These are phyloP conservation scores for Peronospora belbahrii DNA, from an alignment of 352 stramenopile species.

Conservation along the genomic window DNA sequence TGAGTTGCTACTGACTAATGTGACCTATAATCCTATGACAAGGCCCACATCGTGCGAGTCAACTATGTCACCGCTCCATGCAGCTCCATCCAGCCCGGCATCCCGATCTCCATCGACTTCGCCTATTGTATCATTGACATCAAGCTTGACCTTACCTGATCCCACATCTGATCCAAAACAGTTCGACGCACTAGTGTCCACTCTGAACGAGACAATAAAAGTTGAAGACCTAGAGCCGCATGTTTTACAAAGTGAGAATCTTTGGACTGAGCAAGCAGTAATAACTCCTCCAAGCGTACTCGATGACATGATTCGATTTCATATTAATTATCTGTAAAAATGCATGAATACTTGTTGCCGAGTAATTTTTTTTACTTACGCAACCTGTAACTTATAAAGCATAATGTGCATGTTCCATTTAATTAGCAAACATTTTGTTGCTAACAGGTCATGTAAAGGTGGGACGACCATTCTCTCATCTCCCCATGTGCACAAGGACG, in stretches of 20 bases:
- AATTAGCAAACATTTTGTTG: not conserved
- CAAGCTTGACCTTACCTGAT: conserved; percentile 4
- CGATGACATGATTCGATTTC: conserved; percentile 43
- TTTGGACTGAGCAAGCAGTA: not conserved
- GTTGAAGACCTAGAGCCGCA: conserved; percentile 2
- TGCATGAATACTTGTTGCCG: not conserved
- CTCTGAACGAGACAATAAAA: conserved; percentile 30
- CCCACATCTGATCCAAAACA: conserved; percentile 20
- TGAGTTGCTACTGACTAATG: conserved; percentile 5
- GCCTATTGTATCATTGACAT: conserved; percentile 1
- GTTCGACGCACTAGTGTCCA: conserved; percentile 33
- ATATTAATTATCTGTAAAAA: conserved; percentile 25
- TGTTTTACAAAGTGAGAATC: conserved; percentile 1
- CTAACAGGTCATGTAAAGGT: no score
- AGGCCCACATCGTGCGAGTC: conserved; percentile 6
- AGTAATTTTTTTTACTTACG: not conserved
- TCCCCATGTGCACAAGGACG: not conserved
- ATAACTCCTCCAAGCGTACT: conserved; percentile 17
- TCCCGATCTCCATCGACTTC: conserved; percentile 14
- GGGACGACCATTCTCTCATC: no score
- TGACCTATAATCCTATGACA: conserved; percentile 1
- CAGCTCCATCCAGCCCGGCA: conserved; percentile 6
- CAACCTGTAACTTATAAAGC: not conserved
- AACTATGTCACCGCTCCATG: conserved; percentile 12
- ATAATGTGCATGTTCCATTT: not conserved